Evolutionary conservation across 83 land plant species (phyloP), one percentile per base, ranked within the genome.

Genomic region (Thuja plicata): DNA sequence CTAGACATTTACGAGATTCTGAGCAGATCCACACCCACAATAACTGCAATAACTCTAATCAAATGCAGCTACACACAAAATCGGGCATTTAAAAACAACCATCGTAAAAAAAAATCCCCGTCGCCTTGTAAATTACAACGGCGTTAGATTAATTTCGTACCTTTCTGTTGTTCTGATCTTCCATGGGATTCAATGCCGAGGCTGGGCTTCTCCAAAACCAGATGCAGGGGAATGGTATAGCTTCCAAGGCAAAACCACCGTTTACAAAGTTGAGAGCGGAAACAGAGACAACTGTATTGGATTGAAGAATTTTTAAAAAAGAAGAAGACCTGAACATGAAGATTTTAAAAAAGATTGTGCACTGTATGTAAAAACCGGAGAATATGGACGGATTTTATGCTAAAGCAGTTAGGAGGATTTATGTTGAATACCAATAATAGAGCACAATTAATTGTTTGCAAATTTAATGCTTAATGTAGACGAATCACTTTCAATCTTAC

Each of bases 21-120:
- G 30, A 27, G 55, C 16, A 83, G 57, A 46, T 83, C 85, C 85
- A 83, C 55, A 48, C 85, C 38, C 85, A 48, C 52, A 48, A 46
- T 7, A n/a, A 43, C 55, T n/a, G 19, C 85, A 45, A 83, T 83
- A 46, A 30, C 35, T 83, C 35, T 48, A 83, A 13, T 34, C 12
- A 83, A 80, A n/a, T 41, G 40, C 83, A 38, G 24, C 82, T 19
- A 46, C 54, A 46, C 48, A 27, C 50, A 43, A 82, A 82, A 82
- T 82, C 85, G 35, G 10, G 50, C 15, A 5, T 46, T 46, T 12
- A 24, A 83, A 83, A 83, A 21, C 15, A 45, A 8, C 54, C 45
- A 41, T 43, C 79, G 19, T 12, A 27, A 12, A 8, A 12, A 8
- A 45, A 41, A 43, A 27, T n/a, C 37, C 45, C 45, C 0, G 43